Base-by-base conservation (phyloP, 495 filamentous ascomycete species). In the Daldinia bambusicola region DNA sequence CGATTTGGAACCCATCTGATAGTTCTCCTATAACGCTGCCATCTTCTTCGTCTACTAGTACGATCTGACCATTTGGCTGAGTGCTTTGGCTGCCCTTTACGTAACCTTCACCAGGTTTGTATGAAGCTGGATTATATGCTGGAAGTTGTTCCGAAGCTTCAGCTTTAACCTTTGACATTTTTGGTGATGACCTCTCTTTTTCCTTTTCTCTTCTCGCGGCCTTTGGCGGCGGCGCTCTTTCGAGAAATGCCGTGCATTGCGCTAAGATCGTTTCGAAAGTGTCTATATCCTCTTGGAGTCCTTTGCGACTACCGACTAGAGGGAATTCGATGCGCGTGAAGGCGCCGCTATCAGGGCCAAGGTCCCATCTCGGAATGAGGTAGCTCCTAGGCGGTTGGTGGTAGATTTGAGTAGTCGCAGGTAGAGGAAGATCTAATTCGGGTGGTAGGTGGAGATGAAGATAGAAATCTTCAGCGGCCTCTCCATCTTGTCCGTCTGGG, bases 231-330 rank as follows among this genome's bases (percentile, higher is more conserved):
- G 89, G 82, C 6, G 91, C 89, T 38, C 92, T 88, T 74, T 97
- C 94, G 8, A 95, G 85, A 78, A 98, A 98, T 0, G 94, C 93
- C 12, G 94, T 98, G 77, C 94, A 98, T 80, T 98, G 94, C 31
- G 94, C 94, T 41, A 98, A 85, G 61, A 98, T 98, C 2, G 94
- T 97, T 83, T 98, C 94, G 75, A 98, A 98, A 0, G 94, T 98
- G 78, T 98, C 94, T 30, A 97, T 85, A 78, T 98, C 94, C 74
- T 98, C 94, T 80, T 98, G 94, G 2, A 90, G 88, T 30, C 90
- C 89, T 60, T 87, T 88, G 37, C 86, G 84, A 55, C 83, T 84
- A 10, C 92, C 92, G 9, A 93, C 84, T 4, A 84, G 76, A 1
- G 94, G 94, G 67, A 98, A 97, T 77, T 96, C 91, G 70, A 98